Percentiles rank a stretch among this genome's conserved stretches.
These are phyloP conservation scores for Candida pseudofarinosa DNA, from an alignment of 805 yeast species.

Conservation along the genomic window DNA sequence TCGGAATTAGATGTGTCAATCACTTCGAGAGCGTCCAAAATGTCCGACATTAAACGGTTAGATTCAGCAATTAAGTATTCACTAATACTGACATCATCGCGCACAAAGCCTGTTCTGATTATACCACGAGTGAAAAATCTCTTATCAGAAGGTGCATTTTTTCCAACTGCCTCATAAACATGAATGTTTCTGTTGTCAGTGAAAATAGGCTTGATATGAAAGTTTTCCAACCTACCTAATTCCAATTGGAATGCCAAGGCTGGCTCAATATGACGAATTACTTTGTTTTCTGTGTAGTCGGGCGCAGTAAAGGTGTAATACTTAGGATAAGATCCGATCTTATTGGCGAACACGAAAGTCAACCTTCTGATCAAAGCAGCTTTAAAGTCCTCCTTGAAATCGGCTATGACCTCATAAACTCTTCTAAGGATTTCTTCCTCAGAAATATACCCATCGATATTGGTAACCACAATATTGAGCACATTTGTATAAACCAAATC, in stretches of 20 bases:
- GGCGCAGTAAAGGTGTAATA: constrained; percentile 95
- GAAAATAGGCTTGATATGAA: constrained; percentile 89
- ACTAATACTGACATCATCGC: constrained; percentile 88
- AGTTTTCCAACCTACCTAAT: constrained; percentile 88
- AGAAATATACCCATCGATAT: constrained; percentile 65
- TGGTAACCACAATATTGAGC: constrained; percentile 72
- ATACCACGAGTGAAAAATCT: constrained; percentile 97
- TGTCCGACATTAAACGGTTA: constrained; percentile 91
- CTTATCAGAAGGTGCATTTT: constrained; percentile 89
- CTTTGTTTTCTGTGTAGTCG: constrained; percentile 78
- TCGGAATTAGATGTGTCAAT: constrained; percentile 94
- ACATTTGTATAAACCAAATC: constrained; percentile 61
- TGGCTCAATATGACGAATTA: constrained; percentile 96
- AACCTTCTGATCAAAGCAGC: constrained; percentile 83
- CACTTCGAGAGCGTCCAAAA: constrained; percentile 90
- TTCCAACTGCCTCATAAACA: constrained; percentile 94
- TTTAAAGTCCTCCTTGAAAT: constrained; percentile 64
- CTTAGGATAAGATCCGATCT: constrained; percentile 85
- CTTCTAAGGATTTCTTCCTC: constrained; percentile 66
- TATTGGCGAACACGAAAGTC: constrained; percentile 82
- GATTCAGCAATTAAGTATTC: constrained; percentile 96
- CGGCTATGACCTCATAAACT: constrained; percentile 61
- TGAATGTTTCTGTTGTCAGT: constrained; percentile 97
- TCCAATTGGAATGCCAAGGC: constrained; percentile 97
- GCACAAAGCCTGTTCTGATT: constrained; percentile 90